Percentiles rank a stretch among this genome's conserved stretches.
phyloP scores from a whole-genome alignment of 2,329 filamentous ascomycete genomes.

The Colletotrichum siamense region DNA sequence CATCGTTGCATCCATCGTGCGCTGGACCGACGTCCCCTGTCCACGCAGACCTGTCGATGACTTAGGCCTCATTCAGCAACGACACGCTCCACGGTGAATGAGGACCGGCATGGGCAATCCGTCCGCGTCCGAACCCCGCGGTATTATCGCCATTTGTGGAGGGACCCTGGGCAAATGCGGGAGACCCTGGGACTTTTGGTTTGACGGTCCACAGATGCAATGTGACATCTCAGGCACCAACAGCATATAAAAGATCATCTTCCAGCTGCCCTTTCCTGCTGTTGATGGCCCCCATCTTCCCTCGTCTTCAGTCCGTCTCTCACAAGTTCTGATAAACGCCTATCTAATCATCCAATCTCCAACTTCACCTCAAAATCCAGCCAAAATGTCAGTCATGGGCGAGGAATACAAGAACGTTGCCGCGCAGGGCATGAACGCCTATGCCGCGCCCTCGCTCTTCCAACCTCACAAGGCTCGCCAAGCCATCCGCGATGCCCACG shows the following conservation, averaged over 20 bases:
- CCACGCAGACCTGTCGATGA: neutral
- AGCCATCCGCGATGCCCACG: conserved; percentile 50
- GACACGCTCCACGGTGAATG: neutral
- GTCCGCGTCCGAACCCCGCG: neutral
- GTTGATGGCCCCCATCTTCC: neutral
- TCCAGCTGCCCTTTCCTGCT: neutral
- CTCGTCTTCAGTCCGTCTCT: neutral
- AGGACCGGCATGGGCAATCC: neutral
- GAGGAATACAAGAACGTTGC: conserved; percentile 19
- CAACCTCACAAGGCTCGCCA: conserved; percentile 50
- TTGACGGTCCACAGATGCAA: neutral
- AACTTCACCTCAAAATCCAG: neutral
- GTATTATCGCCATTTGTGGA: neutral
- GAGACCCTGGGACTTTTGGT: neutral
- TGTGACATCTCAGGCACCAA: neutral
- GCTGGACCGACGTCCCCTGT: neutral
- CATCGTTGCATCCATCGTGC: neutral
- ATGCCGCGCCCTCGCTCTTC: conserved; percentile 48
- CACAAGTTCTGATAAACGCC: neutral
- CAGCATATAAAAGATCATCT: neutral
- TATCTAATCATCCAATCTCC: too few species aligned
- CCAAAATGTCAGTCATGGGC: conserved; percentile 11
- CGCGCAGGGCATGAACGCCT: conserved; percentile 39
- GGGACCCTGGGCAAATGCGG: neutral
- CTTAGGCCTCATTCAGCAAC: neutral